Base-by-base conservation (phyloP, 768 basidiomycete species). In the Agaricus blazei region DNA sequence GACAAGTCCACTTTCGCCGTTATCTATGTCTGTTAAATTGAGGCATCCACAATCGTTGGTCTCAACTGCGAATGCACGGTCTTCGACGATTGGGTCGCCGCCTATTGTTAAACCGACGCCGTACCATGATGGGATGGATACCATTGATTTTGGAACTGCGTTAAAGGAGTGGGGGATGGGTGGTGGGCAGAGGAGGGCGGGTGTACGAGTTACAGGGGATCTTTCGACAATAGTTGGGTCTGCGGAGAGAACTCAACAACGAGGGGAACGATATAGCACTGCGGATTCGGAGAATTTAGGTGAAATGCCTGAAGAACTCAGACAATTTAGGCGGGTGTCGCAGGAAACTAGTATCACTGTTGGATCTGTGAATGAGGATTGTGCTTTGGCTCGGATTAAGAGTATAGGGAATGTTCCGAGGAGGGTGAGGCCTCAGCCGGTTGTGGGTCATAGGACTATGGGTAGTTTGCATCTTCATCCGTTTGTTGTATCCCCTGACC, bases 341-440 rank as follows among this genome's bases (percentile, higher is more conserved):
- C 31, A 34, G 36, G 9, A 15, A 6, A n/a, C 36, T 12, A 31
- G 3, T 15, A 24, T 29, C 5, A 24, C 6, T 11, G 42, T n/a
- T 19, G 8, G 34, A 34, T 19, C 19, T 19, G 34, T 7, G 11
- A 34, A 34, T 34, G 34, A 34, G 40, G 19, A 26, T 19, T 41
- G 49, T 9, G 46, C 61, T 57, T 26, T 63, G 9, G 46, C 63
- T 15, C 67, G 71, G 50, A 68, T 77, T 54, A 77, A 72, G 67
- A 76, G 68, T 52, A 64, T 73, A 36, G 76, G 77, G 2, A 72
- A 59, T 42, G 74, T 66, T 42, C 72, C 73, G 2, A 66, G 64
- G 51, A 66, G 66, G 54, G 60, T 42, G 2, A 75, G 72, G 27
- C 77, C 72, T 6, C 58, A 62, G 7, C 70, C 71, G 19, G 64